Base-by-base conservation (phyloP, 1,139 yeast species). In the Candida glucosophila region DNA sequence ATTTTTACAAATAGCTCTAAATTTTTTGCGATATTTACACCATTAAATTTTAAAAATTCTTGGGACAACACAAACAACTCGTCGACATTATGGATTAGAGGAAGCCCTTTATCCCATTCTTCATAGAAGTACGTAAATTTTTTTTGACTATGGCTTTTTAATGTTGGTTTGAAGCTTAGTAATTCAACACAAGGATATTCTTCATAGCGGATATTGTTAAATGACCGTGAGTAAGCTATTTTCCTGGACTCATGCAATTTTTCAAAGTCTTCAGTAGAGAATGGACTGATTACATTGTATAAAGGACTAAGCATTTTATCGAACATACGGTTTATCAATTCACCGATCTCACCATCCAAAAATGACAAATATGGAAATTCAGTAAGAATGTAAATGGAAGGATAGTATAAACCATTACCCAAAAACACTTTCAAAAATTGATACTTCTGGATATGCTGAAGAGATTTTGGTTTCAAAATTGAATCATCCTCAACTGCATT, bases 281-380 rank as follows among this genome's bases (percentile, higher is more conserved):
- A 36, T 5, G 43, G 29, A 14, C 33, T 32, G 10, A 45, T 30
- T 25, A 23, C 27, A 1, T 42, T 28, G 36, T 66, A 73, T 16
- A 77, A 57, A 2, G 83, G 80, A 0, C 55, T 44, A 4, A 85
- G 55, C 33, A 69, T 57, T 5, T 55, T 47, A 12, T 67, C 66
- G 29, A 75, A 57, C 10, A 79, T 33, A 23, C 77, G 44, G 36
- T 54, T 58, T 16, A 81, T 52, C 17, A 72, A 49, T n/a, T 50
- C 55, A 0, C 73, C 58, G 6, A 77, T 47, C 8, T 67, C 73
- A 1, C 64, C 63, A 35, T 73, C 76, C 1, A 78, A 56, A 23
- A 67, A 56, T 1, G 78, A 72, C 24, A 85, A 49, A 33, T 61
- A 72, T 6, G 95, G 93, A 40, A 71, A 73, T 32, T 67, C 65